These are phyloP conservation scores for Microcera coccophila DNA, from an alignment of 2,329 filamentous ascomycete genomes.

Conservation along the genomic window DNA sequence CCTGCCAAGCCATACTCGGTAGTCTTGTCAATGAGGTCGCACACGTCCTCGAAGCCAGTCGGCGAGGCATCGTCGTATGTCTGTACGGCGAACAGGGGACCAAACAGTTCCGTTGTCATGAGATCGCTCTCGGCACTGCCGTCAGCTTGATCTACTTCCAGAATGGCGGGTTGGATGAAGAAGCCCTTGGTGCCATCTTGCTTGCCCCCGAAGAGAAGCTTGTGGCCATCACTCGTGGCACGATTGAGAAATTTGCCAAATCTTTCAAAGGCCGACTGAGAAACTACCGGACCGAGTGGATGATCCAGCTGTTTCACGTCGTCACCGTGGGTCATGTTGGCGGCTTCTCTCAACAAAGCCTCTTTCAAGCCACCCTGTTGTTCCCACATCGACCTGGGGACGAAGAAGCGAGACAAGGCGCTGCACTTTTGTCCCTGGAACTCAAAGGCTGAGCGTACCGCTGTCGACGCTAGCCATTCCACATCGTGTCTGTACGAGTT, in stretches of 20 bases:
- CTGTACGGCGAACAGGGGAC: conserved; percentile 6
- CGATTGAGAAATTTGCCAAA: conserved; percentile 71
- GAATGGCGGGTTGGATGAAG: conserved; percentile 81
- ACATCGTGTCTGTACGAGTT: conserved; percentile 72
- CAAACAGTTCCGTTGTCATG: conserved; percentile 8
- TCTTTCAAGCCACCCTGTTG: conserved; percentile 67
- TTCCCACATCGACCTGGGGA: conserved; percentile 72
- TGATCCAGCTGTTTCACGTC: conserved; percentile 64
- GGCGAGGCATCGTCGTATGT: conserved; percentile 5
- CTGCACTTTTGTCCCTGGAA: conserved; percentile 92
- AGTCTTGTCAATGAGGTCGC: conserved; percentile 7
- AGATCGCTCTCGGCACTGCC: conserved; percentile 6
- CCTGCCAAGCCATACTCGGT: conserved; percentile 9
- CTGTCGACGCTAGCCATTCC: conserved; percentile 74
- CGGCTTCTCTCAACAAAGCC: conserved; percentile 63
- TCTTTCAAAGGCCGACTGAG: conserved; percentile 76
- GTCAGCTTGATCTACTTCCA: no score
- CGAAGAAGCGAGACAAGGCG: conserved; percentile 75
- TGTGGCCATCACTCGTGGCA: conserved; percentile 73
- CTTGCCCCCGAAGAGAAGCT: conserved; percentile 70
- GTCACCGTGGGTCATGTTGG: conserved; percentile 66
- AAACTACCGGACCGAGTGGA: conserved; percentile 88
- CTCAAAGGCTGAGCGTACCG: conserved; percentile 82
- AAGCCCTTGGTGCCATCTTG: conserved; percentile 77
- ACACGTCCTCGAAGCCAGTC: conserved; percentile 3